A percentile compares a stretch with the other conserved stretches of the same genome.
phyloP scores from a whole-genome alignment of 2,329 filamentous ascomycete genomes.

The Zymoseptoria tritici region DNA sequence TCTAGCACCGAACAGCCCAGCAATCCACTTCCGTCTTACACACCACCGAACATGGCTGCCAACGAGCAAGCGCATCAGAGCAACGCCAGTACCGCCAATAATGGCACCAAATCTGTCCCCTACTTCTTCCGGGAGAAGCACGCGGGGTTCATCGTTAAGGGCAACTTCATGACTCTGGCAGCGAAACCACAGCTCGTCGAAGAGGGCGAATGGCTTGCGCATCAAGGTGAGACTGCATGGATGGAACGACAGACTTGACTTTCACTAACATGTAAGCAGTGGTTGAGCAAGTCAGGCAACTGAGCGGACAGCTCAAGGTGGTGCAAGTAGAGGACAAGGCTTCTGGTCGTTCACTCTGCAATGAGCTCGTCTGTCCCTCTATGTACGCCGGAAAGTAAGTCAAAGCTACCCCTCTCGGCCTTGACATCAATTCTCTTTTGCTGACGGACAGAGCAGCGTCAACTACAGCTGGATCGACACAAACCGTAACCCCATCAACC shows the following conservation, averaged over 20 bases:
- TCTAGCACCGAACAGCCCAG: constrained; percentile 22
- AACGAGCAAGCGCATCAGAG: constrained; percentile 48
- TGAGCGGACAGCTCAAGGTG: constrained; percentile 83
- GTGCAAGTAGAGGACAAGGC: constrained; percentile 71
- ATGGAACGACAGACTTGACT: background rate
- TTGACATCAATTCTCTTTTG: background rate
- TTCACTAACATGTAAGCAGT: constrained; percentile 46
- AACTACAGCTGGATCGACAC: constrained; percentile 96
- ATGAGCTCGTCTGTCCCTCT: constrained; percentile 71
- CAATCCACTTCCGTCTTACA: constrained; percentile 25
- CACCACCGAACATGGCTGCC: constrained; percentile 59
- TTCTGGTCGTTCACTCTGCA: constrained; percentile 70
- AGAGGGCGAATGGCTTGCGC: constrained; percentile 89
- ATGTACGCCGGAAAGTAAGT: constrained; percentile 93
- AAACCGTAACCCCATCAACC: constrained; percentile 78
- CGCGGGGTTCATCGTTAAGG: constrained; percentile 84
- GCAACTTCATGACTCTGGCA: constrained; percentile 94
- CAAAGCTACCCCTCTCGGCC: background rate
- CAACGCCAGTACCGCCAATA: constrained; percentile 21
- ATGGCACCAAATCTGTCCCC: constrained; percentile 54
- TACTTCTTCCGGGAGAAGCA: constrained; percentile 69
- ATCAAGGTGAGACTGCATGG: constrained; percentile 61
- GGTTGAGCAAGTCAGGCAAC: constrained; percentile 82
- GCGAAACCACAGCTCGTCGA: constrained; percentile 90
- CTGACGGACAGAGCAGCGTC: constrained; percentile 51